Percentiles rank a stretch among this genome's conserved stretches.
Evolutionary conservation across 371 early-diverging fungal species (phyloP).

Genomic region (Basidiobolus meristosporus): DNA sequence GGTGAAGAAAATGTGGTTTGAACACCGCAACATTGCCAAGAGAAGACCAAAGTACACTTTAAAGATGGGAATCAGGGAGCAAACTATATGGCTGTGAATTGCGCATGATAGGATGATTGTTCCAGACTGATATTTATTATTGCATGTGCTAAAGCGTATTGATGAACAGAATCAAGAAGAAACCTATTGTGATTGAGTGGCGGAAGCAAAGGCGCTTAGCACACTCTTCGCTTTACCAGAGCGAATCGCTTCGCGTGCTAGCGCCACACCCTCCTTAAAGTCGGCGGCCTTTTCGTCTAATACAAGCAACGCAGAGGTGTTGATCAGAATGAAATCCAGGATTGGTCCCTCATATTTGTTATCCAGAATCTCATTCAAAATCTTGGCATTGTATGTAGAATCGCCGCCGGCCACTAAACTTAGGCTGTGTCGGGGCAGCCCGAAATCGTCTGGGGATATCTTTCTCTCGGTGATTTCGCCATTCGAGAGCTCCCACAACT

Average conservation of each 20-base stretch:
- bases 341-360: slow-evolving; percentile 47
- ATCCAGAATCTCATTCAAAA: slow-evolving; percentile 38
- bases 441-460: slow-evolving; percentile 76
- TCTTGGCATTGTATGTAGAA: slow-evolving; percentile 47
- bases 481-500: slow-evolving; percentile 47
- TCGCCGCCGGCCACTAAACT: slow-evolving; percentile 59
- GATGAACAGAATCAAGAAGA: too few relatives aligned
- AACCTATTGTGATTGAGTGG: too few relatives aligned
- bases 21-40: too few relatives aligned
- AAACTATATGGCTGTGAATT: too few relatives aligned
- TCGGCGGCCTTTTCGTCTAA: slow-evolving; percentile 56
- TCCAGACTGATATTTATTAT: too few relatives aligned
- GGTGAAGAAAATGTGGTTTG: too few relatives aligned
- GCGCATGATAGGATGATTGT: too few relatives aligned
- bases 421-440: slow-evolving; percentile 53
- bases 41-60: too few relatives aligned
- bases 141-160: too few relatives aligned
- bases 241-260: slow-evolving; percentile 53
- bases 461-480: slow-evolving; percentile 35
- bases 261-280: slow-evolving; percentile 53
- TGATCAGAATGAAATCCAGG: slow-evolving; percentile 78
- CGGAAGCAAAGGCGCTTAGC: neutral
- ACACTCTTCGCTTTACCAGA: slow-evolving; percentile 36
- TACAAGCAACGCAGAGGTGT: slow-evolving; percentile 67
- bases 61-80: too few relatives aligned